Percentiles rank a stretch among this genome's conserved stretches.
Evolutionary conservation across 164 flowering plant species (phyloP).

Genomic region (Vitis rupestris): DNA sequence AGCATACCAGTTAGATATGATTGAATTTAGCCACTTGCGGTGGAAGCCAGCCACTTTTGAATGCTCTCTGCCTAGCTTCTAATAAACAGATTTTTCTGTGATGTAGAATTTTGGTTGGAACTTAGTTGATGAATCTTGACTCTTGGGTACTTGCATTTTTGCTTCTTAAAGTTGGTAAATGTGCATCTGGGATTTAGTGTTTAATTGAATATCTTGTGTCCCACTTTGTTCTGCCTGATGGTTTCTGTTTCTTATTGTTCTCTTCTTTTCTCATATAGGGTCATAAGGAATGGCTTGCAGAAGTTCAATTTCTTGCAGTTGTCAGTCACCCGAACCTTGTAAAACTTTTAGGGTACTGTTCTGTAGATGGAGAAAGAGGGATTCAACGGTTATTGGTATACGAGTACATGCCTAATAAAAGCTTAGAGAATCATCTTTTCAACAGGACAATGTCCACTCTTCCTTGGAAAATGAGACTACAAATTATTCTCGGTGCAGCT

Average conservation of each 20-base stretch:
- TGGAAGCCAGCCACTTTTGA: no score
- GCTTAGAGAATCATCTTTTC: constrained; percentile 66
- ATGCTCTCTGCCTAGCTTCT: no score
- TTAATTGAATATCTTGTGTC: not conserved
- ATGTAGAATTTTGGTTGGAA: no score
- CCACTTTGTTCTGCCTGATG: not conserved
- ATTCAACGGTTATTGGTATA: constrained; percentile 59
- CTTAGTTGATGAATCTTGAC: not conserved
- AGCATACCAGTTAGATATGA: no score
- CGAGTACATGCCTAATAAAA: constrained; percentile 59
- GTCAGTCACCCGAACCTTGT: constrained; percentile 67
- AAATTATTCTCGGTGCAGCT: constrained; percentile 65
- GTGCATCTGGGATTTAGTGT: not conserved
- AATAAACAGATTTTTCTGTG: no score
- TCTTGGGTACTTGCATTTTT: not conserved
- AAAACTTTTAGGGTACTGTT: constrained; percentile 64
- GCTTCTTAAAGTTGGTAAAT: not conserved
- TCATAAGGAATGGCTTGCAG: constrained; percentile 67
- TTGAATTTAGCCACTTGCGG: no score
- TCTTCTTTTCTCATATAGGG: constrained; percentile 34
- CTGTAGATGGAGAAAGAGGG: constrained; percentile 55
- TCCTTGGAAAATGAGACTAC: constrained; percentile 57
- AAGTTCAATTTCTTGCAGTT: constrained; percentile 64
- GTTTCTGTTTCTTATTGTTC: not conserved
- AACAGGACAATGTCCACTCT: constrained; percentile 31